Percentiles rank a stretch among this genome's conserved stretches.
These are phyloP conservation scores for Gossypium turneri DNA, from an alignment of 345 rosid genomes.

Conservation along the genomic window DNA sequence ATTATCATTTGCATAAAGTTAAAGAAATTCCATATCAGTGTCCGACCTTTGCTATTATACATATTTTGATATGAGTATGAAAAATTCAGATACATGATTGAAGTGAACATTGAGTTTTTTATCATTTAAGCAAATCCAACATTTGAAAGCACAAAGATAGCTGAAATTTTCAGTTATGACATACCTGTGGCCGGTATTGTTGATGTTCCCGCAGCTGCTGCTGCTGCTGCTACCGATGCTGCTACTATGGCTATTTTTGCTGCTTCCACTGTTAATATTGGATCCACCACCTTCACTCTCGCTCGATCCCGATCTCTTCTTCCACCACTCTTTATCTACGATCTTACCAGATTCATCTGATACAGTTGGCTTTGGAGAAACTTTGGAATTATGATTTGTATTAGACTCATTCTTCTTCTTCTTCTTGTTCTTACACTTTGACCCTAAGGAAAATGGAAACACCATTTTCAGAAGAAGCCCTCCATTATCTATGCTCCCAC, in stretches of 20 bases:
- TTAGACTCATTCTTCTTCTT: constrained; percentile 25
- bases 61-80: no score
- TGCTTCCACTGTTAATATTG: constrained; percentile 35
- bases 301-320: constrained; percentile 33
- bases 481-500: constrained; percentile 37
- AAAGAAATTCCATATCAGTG: neutral
- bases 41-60: no score
- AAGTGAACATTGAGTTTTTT: neutral
- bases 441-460: constrained; percentile 49
- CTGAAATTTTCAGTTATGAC: neutral
- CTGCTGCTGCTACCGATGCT: constrained; percentile 39
- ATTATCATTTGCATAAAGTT: neutral
- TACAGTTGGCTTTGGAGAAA: constrained; percentile 47
- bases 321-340: constrained; percentile 68
- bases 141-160: neutral
- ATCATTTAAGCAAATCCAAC: neutral
- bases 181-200: constrained; percentile 41
- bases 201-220: constrained; percentile 25
- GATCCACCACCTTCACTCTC: constrained; percentile 41
- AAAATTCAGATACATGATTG: neutral
- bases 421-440: constrained; percentile 40
- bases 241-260: constrained; percentile 43
- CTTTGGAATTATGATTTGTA: constrained; percentile 23
- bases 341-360: constrained; percentile 34
- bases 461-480: constrained; percentile 74